Evolutionary conservation across 768 basidiomycete genomes (phyloP).

Genomic region (Podaxis sp.): DNA sequence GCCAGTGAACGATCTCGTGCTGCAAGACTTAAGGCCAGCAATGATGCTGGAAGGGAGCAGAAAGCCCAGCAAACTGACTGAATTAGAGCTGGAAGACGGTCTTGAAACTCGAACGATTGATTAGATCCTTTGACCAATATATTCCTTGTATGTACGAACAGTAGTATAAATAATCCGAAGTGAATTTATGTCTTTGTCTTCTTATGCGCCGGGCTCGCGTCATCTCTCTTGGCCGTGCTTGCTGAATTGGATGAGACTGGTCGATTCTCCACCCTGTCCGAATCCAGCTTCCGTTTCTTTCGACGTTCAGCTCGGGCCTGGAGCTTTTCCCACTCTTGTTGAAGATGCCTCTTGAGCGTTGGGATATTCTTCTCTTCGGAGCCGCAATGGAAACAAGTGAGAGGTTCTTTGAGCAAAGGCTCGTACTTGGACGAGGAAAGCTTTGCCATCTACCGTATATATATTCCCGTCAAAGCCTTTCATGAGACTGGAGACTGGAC

Average conservation of each 20-base stretch:
- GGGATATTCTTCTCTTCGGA: constrained; percentile 70
- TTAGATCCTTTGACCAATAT: background rate
- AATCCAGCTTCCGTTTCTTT: constrained; percentile 73
- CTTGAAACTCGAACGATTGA: background rate
- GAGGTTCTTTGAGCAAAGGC: constrained; percentile 60
- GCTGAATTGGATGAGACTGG: constrained; percentile 47
- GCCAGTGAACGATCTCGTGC: constrained; percentile 69
- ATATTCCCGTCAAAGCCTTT: background rate
- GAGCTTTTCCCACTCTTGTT: constrained; percentile 65
- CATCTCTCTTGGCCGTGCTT: constrained; percentile 50
- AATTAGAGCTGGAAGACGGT: background rate
- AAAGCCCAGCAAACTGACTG: constrained; percentile 17
- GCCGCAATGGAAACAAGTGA: constrained; percentile 73
- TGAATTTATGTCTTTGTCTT: constrained; percentile 28
- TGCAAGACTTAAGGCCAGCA: constrained; percentile 38
- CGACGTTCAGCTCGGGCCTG: constrained; percentile 70
- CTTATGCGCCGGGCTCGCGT: constrained; percentile 22
- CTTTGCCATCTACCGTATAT: constrained; percentile 45
- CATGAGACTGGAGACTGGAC: background rate
- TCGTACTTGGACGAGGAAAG: constrained; percentile 59
- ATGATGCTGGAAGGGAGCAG: constrained; percentile 27
- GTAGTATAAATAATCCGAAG: constrained; percentile 15
- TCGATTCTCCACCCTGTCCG: constrained; percentile 64
- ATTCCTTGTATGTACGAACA: background rate
- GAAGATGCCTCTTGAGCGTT: constrained; percentile 69